Base-by-base conservation (phyloP, 441 rosid species). In the Geranium incanum region DNA sequence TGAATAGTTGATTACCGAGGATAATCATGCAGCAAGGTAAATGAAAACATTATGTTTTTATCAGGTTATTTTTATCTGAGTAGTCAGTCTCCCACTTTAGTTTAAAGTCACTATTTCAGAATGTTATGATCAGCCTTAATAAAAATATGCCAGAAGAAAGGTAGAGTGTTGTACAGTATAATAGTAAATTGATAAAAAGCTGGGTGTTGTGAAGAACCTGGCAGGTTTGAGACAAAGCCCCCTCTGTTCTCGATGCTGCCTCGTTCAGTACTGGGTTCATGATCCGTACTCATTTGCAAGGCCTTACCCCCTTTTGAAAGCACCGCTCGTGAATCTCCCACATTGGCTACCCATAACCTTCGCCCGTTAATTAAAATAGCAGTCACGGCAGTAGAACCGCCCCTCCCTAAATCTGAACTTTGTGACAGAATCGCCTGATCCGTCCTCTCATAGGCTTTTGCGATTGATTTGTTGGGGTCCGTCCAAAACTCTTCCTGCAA, bases 161-260 rank as follows among this genome's bases (percentile, higher is more conserved):
- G 33, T 28, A 28, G 33, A 28, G 3, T 28, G 33, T 28, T 28
- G 33, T 28, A 28, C 33, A 28, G 33, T 28, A 28, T 28, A 28
- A 28, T 28, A 28, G 33, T 28, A 39, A 39, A 4, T 7, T 50
- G 13, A 33, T 57, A 9, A 63, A 64, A 68, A 3, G 66, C 41
- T 50, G 57, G 67, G 7, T 19, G 68, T 37, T 37, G 33, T 21
- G 59, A 68, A 67, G 18, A 76, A 93, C 98, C 98, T 86, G 97
- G 98, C 95, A 90, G 81, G 81, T 93, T 93, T 3, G 98, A 93
- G 74, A 93, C 98, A 80, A 93, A 93, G 73, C 98, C 96, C 7
- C 98, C 98, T 76, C 21, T 86, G 73, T 84, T 78, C 78, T 92
- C 98, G 19, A 92, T 92, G 86, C 85, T 93, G 73, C 84, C 82